A percentile compares a stretch with the other conserved stretches of the same genome.
These are phyloP conservation scores for Coniochaeta pulveracea DNA, from an alignment of 2,329 filamentous ascomycete species.

Conservation along the genomic window DNA sequence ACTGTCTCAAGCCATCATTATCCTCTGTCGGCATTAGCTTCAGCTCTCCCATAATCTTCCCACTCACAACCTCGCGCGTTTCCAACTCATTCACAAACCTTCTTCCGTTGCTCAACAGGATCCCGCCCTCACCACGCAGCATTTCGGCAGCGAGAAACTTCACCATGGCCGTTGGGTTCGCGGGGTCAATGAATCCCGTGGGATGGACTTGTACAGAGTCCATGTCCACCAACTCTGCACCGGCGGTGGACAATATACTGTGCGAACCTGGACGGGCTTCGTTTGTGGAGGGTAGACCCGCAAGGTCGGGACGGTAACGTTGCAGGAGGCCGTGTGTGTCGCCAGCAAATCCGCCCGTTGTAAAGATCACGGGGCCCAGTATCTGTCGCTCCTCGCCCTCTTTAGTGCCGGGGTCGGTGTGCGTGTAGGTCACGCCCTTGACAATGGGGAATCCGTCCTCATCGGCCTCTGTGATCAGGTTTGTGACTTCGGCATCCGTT, in stretches of 20 bases:
- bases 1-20: constrained; percentile 31
- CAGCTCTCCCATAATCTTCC: constrained; percentile 29
- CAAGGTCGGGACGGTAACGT: constrained; percentile 45
- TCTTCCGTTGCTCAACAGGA: constrained; percentile 36
- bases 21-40: constrained; percentile 12
- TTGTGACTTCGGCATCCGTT: constrained; percentile 40
- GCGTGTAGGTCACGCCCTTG: neutral
- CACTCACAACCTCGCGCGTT: constrained; percentile 45
- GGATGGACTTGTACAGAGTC: constrained; percentile 52
- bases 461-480: constrained; percentile 22
- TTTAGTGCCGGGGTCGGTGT: constrained; percentile 28
- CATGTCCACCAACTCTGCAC: constrained; percentile 36
- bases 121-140: constrained; percentile 50
- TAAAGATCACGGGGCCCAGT: constrained; percentile 45
- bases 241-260: constrained; percentile 24
- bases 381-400: constrained; percentile 24
- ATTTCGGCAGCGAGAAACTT: constrained; percentile 56
- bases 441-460: constrained; percentile 11
- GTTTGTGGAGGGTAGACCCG: constrained; percentile 50
- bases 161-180: constrained; percentile 28
- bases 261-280: constrained; percentile 45
- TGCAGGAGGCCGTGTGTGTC: constrained; percentile 46
- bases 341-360: constrained; percentile 51
- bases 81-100: constrained; percentile 53
- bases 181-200: constrained; percentile 50